Evolutionary conservation across 2,329 filamentous ascomycete genomes (phyloP).

Genomic region (Hypoxylon sp.): DNA sequence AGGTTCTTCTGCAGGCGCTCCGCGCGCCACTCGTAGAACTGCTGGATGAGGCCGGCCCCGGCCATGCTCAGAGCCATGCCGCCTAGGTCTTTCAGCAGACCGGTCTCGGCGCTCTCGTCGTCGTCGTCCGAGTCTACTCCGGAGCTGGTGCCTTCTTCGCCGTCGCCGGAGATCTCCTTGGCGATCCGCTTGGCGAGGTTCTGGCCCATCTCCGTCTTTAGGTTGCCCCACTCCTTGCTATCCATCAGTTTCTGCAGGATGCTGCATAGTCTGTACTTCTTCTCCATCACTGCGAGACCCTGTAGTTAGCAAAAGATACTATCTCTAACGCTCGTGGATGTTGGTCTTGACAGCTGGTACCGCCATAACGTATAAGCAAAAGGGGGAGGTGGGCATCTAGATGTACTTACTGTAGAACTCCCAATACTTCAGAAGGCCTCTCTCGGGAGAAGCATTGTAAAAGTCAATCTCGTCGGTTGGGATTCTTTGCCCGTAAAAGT

Average conservation of each 20-base stretch:
- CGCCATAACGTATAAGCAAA: not conserved
- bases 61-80: slow-evolving; percentile 38
- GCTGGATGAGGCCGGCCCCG: slow-evolving; percentile 44
- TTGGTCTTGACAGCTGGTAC: not conserved
- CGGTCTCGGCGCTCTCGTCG: slow-evolving; percentile 25
- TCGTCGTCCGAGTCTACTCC: slow-evolving; percentile 35
- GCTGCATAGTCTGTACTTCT: slow-evolving; percentile 48
- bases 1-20: slow-evolving; percentile 46
- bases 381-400: not conserved
- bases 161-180: slow-evolving; percentile 33
- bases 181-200: slow-evolving; percentile 18
- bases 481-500: slow-evolving; percentile 49
- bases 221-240: slow-evolving; percentile 37
- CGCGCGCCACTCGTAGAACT: slow-evolving; percentile 45
- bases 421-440: slow-evolving; percentile 45
- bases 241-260: slow-evolving; percentile 43
- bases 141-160: slow-evolving; percentile 25
- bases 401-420: slow-evolving; percentile 43
- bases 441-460: slow-evolving; percentile 46
- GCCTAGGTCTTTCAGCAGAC: slow-evolving; percentile 33
- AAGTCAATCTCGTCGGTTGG: slow-evolving; percentile 52
- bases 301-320: not conserved
- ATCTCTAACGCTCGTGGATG: not conserved
- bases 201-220: slow-evolving; percentile 31
- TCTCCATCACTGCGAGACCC: slow-evolving; percentile 40